Evolutionary conservation across 352 stramenopile species (phyloP), one percentile per base, ranked within the genome.

Genomic region (Phytopythium litorale): DNA sequence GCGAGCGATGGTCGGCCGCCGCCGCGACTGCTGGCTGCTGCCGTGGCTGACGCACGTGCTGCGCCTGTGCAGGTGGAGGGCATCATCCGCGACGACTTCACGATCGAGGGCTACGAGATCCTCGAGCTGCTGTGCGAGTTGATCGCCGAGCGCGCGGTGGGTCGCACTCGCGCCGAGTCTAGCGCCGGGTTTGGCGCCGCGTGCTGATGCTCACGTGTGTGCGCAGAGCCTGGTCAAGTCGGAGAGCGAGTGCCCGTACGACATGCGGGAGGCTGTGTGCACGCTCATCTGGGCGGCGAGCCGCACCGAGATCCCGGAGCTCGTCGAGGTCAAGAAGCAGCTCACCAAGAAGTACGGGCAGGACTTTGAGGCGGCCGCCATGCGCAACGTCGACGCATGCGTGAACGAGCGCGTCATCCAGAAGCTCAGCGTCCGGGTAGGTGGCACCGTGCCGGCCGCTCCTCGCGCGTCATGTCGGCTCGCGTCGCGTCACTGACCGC

Each of bases 81-180:
- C 12, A 92, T 99, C 28, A 98, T 99, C 68, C 87, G 93, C 15
- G 94, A 98, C 49, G 96, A 99, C 68, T 97, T 98, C 65, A 96
- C 92, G 15, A 88, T 98, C 33, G 94, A 99, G 75, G 96, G 93
- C 7, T 98, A 98, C 70, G 94, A 98, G 68, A 97, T 98, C 65
- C 70, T 99, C 32, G 86, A 95, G 65, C 73, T 99, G 16, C 72
- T 97, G 51, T 98, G 95, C 65, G 93, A 98, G 59, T 70, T 99
- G 4, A 60, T 99, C 16, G 82, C 81, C 19, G 94, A 98, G 72
- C 84, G 96, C 55, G 91, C 95, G 64, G 84, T 92, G 60, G 53
- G 79, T 75, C 3, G 5, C 12, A 40, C 35, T 21, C 13, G 56
- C 15, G 55, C 56, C 35, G 7, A 40, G 35, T 40, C 8, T 16